Base-by-base conservation (phyloP, 768 basidiomycete genomes). In the Suillus decipiens region DNA sequence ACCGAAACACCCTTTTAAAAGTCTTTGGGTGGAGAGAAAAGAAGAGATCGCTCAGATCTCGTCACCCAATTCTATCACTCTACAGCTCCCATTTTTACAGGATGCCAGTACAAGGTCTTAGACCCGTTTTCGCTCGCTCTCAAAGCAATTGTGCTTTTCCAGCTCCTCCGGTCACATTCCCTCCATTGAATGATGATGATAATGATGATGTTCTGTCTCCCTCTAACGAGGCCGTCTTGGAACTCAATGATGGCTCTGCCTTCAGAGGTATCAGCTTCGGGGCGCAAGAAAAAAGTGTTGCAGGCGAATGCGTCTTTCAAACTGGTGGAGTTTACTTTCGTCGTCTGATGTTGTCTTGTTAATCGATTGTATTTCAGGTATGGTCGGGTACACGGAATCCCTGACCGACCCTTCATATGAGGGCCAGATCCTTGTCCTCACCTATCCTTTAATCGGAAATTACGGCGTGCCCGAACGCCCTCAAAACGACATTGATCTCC, bases 281-380 rank as follows among this genome's bases (percentile, higher is more conserved):
- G 71, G 95, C 94, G 5, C 85, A 93, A 69, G 86, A 84, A 53
- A 96, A 94, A 78, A 95, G 93, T 72, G 83, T 96, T 37, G 85
- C 96, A 19, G 97, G 97, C 70, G 97, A 99, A 85, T 99, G 97
- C 76, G 97, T 99, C 72, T 99, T 99, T 80, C 96, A 98, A 81
- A 99, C 97, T 45, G 97, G 97, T 96, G 72, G 75, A 89, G 69
- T 71, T 53, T 66, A 59, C 62, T 65, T 58, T 64, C 24, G 4
- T 45, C 15, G 12, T 48, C 60, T 58, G 63, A 63, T 62, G 60
- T 59, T 65, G 60, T 64, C 2, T 41, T 28, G 61, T 51, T 58
- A 62, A 67, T 67, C 63, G 71, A 71, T 61, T 55, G 48, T 61
- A 28, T 64, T 28, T 60, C 71, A 99, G 97, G 97, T 61, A 99